Conservation (phyloP, 208 protist species). For the Acanthamoeba sp. region DNA sequence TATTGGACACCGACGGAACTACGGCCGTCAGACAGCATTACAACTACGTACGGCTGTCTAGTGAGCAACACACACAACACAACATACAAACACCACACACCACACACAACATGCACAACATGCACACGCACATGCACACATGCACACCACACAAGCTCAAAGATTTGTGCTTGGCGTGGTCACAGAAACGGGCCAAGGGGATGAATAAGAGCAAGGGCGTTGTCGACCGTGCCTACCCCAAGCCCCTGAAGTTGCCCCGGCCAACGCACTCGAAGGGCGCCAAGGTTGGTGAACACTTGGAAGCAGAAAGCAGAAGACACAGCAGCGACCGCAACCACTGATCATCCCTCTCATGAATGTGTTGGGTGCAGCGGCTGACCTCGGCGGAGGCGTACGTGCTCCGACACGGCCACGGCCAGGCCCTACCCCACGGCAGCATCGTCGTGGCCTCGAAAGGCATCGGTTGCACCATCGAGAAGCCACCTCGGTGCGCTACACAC, state of each 20-base stretch:
- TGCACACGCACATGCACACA: slow-evolving; percentile 39
- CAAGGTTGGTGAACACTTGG: too few relatives aligned
- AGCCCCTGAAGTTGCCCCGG: background rate
- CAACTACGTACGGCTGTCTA: background rate
- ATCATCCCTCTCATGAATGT: too few relatives aligned
- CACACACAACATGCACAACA: slow-evolving; percentile 18
- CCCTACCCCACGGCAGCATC: too few relatives aligned
- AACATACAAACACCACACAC: background rate
- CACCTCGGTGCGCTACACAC: too few relatives aligned
- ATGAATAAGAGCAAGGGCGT: background rate
- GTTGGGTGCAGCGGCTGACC: background rate
- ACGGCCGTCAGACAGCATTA: background rate
- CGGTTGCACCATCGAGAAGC: too few relatives aligned
- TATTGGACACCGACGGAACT: too few relatives aligned
- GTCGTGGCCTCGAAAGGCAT: too few relatives aligned
- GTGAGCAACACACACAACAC: background rate
- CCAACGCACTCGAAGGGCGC: background rate
- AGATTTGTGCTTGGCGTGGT: too few relatives aligned
- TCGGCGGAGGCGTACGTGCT: background rate
- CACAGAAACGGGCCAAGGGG: background rate
- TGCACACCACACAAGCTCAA: background rate
- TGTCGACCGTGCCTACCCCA: background rate
- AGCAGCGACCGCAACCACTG: background rate
- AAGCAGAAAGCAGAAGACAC: too few relatives aligned
- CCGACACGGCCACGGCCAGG: background rate